phyloP scores from a whole-genome alignment of 2,329 filamentous ascomycete species.

The Venturia effusa region DNA sequence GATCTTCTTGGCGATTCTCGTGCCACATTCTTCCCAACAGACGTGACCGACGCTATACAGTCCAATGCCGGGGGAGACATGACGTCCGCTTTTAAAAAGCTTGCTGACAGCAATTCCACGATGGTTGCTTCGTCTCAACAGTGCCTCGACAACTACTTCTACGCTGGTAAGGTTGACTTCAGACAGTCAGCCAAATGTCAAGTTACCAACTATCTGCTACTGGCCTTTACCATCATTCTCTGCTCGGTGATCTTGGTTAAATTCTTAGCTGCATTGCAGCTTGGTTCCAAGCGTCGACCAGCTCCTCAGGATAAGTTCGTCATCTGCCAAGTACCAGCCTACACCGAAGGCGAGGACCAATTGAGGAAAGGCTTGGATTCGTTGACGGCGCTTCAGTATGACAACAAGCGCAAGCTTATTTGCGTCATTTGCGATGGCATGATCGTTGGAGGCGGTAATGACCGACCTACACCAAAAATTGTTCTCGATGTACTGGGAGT shows the following conservation, averaged over 20 bases:
- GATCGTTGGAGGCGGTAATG: constrained; percentile 92
- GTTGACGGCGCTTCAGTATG: constrained; percentile 85
- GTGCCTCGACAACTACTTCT: constrained; percentile 78
- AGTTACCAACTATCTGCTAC: constrained; percentile 81
- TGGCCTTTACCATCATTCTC: constrained; percentile 78
- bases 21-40: constrained; percentile 63
- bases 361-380: constrained; percentile 89
- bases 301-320: constrained; percentile 96
- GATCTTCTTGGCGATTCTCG: constrained; percentile 37
- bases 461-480: constrained; percentile 93
- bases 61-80: constrained; percentile 73
- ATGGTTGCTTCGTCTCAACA: constrained; percentile 58
- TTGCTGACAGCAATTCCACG: constrained; percentile 35
- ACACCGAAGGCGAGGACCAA: constrained; percentile 95
- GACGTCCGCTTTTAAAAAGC: constrained; percentile 49
- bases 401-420: constrained; percentile 96
- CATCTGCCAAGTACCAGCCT: constrained; percentile 94
- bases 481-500: constrained; percentile 95
- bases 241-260: constrained; percentile 73
- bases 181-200: constrained; percentile 64
- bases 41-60: constrained; percentile 57
- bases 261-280: constrained; percentile 85
- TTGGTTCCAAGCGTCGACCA: constrained; percentile 83
- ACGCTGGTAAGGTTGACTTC: constrained; percentile 77
- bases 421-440: constrained; percentile 95